These are phyloP conservation scores for Piper betle DNA, from an alignment of 164 flowering plant species.

Conservation along the genomic window DNA sequence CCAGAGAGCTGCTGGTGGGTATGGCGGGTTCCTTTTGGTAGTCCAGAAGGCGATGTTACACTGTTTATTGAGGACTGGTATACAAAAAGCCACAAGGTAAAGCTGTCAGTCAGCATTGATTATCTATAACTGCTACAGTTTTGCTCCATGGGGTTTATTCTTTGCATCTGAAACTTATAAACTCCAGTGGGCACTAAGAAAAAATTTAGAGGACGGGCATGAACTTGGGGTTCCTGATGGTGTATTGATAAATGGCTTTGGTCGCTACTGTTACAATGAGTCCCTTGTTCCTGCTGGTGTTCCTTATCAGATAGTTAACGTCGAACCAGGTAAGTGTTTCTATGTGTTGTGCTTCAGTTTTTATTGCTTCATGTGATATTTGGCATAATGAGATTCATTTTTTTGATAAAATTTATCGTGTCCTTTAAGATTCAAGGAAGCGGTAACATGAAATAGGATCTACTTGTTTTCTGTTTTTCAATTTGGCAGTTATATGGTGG, in stretches of 20 bases:
- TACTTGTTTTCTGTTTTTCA: too few relatives aligned
- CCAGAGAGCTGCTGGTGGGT: slow-evolving; percentile 92
- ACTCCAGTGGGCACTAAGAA: slow-evolving; percentile 49
- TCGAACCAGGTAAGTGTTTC: slow-evolving; percentile 59
- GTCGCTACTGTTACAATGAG: slow-evolving; percentile 55
- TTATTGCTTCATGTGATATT: too few relatives aligned
- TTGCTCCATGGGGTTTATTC: neutral
- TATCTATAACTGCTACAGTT: neutral
- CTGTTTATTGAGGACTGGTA: slow-evolving; percentile 84
- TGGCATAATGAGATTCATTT: too few relatives aligned
- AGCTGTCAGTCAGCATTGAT: neutral
- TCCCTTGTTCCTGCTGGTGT: slow-evolving; percentile 46
- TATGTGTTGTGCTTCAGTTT: neutral
- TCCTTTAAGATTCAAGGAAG: too few relatives aligned
- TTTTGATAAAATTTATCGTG: too few relatives aligned
- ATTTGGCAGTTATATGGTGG: too few relatives aligned
- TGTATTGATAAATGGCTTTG: slow-evolving; percentile 63
- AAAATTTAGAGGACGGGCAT: slow-evolving; percentile 45
- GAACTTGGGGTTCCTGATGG: slow-evolving; percentile 83
- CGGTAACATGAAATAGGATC: too few relatives aligned
- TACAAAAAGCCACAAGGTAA: slow-evolving; percentile 66
- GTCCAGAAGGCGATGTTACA: slow-evolving; percentile 85
- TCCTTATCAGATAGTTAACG: slow-evolving; percentile 42
- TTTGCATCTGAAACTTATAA: slow-evolving; percentile 2
- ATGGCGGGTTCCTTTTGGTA: slow-evolving; percentile 79